A percentile compares a stretch with the other conserved stretches of the same genome.
phyloP scores from a whole-genome alignment of 352 stramenopile genomes.

The Phytopythium cucurbitacearum region DNA sequence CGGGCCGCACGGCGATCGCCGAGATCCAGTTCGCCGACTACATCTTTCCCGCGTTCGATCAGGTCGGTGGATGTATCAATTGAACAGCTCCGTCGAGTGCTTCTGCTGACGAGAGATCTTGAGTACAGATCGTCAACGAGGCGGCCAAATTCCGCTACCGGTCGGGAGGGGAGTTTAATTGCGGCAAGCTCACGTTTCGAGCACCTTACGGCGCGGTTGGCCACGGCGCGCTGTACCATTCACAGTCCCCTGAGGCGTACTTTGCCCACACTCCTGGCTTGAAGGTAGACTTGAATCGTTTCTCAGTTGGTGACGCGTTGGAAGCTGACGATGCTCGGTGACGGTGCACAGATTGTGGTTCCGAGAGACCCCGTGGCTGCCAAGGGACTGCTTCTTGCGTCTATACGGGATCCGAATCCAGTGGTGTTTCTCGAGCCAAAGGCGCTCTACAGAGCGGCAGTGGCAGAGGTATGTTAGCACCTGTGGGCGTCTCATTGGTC shows the following conservation, averaged over 20 bases:
- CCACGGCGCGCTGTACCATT: constrained; percentile 93
- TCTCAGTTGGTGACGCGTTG: too few relatives aligned
- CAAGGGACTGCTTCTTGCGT: constrained; percentile 95
- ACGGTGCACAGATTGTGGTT: constrained; percentile 84
- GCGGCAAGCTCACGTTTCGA: constrained; percentile 95
- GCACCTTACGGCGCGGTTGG: constrained; percentile 94
- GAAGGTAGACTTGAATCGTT: constrained; percentile 44
- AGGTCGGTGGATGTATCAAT: constrained; percentile 15
- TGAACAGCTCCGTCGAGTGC: too few relatives aligned
- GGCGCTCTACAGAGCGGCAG: constrained; percentile 94
- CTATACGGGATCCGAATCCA: constrained; percentile 95
- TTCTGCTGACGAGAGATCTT: neutral
- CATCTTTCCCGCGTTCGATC: constrained; percentile 96
- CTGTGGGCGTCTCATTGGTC: neutral
- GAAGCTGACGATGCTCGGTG: too few relatives aligned
- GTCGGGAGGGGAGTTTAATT: constrained; percentile 97
- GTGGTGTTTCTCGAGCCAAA: constrained; percentile 99
- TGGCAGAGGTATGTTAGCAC: constrained; percentile 76
- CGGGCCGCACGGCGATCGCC: constrained; percentile 95
- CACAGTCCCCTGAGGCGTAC: constrained; percentile 95
- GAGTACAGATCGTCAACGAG: constrained; percentile 94
- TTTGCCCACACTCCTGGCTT: constrained; percentile 96
- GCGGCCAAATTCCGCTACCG: constrained; percentile 98
- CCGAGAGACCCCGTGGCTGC: constrained; percentile 91
- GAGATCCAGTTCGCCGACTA: constrained; percentile 99